These are phyloP conservation scores for Pholiota microspora DNA, from an alignment of 768 basidiomycete genomes.

Conservation along the genomic window DNA sequence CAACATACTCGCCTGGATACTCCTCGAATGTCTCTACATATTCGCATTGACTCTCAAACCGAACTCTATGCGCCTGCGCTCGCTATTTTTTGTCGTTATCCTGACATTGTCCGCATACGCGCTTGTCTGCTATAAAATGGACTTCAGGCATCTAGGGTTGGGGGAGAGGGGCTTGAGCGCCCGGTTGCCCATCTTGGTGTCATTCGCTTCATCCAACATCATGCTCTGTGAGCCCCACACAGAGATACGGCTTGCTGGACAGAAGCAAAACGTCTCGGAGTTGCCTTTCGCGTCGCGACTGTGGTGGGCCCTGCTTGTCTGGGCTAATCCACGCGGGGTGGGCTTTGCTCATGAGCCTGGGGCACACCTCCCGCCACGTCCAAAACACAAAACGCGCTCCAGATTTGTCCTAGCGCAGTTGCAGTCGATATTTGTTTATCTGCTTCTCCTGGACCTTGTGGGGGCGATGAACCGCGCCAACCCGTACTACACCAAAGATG, in stretches of 20 bases:
- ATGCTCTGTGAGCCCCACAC: constrained; percentile 27
- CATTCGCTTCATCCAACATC: constrained; percentile 14
- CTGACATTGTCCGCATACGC: constrained; percentile 8
- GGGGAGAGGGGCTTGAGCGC: constrained; percentile 6
- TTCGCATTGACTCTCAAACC: constrained; percentile 16
- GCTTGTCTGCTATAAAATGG: constrained; percentile 13
- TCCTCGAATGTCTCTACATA: constrained; percentile 9
- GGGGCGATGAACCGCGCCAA: constrained; percentile 18
- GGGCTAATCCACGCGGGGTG: constrained; percentile 25
- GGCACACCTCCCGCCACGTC: constrained; percentile 17
- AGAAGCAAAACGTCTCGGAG: constrained; percentile 15
- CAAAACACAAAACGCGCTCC: constrained; percentile 13
- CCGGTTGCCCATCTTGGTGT: constrained; percentile 2
- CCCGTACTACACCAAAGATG: constrained; percentile 12
- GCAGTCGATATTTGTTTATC: constrained; percentile 3
- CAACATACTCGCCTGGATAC: constrained; percentile 2
- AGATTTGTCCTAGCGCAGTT: constrained; percentile 22
- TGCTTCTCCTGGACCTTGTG: constrained; percentile 22
- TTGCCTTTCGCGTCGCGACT: constrained; percentile 19
- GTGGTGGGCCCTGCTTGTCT: constrained; percentile 23
- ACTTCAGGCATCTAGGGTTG: constrained; percentile 5
- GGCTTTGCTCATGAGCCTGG: constrained; percentile 27
- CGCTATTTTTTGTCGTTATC: constrained; percentile 12
- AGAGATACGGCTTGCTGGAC: constrained; percentile 16
- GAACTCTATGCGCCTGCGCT: constrained; percentile 7